Percentiles rank a stretch among this genome's conserved stretches.
Evolutionary conservation across 202 grass and related monocot genomes (phyloP).

Genomic region (Setaria viridis): DNA sequence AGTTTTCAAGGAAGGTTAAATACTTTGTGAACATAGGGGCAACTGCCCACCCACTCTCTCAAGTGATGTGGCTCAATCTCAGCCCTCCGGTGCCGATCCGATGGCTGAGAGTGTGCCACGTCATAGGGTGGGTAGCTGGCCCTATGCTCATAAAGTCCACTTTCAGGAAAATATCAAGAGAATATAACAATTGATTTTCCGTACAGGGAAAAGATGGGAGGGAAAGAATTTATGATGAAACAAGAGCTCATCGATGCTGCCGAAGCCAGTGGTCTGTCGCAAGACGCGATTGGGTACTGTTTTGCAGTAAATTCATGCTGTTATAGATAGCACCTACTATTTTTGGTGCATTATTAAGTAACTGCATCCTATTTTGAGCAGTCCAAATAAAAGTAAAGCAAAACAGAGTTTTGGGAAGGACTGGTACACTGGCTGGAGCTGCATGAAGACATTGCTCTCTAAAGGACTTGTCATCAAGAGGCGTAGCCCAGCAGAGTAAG

Average conservation of each 20-base stretch:
- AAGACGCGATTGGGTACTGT: conserved; percentile 66
- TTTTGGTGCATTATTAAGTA: conserved; percentile 27
- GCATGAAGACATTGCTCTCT: conserved; percentile 75
- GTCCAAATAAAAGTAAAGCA: conserved; percentile 70
- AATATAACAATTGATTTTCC: conserved; percentile 18
- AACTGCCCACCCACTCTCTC: no score
- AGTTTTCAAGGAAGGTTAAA: no score
- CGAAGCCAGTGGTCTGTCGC: conserved; percentile 85
- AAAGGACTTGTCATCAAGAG: conserved; percentile 63
- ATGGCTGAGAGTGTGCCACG: no score
- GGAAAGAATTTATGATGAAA: conserved; percentile 71
- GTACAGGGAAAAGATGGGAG: conserved; percentile 61
- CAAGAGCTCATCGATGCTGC: conserved; percentile 87
- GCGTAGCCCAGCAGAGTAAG: conserved; percentile 78
- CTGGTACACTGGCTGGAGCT: conserved; percentile 87
- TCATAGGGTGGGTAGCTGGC: no score
- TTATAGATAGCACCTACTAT: conserved; percentile 33
- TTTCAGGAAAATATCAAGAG: conserved; percentile 1
- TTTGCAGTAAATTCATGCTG: conserved; percentile 24
- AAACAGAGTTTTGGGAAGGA: conserved; percentile 64
- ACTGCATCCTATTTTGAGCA: conserved; percentile 44
- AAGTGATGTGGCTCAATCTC: no score
- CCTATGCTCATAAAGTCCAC: no score
- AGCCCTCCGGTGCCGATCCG: no score
- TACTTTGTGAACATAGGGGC: no score